Conservation (phyloP, 2,329 filamentous ascomycete genomes). For the Fusarium haematococcum region DNA sequence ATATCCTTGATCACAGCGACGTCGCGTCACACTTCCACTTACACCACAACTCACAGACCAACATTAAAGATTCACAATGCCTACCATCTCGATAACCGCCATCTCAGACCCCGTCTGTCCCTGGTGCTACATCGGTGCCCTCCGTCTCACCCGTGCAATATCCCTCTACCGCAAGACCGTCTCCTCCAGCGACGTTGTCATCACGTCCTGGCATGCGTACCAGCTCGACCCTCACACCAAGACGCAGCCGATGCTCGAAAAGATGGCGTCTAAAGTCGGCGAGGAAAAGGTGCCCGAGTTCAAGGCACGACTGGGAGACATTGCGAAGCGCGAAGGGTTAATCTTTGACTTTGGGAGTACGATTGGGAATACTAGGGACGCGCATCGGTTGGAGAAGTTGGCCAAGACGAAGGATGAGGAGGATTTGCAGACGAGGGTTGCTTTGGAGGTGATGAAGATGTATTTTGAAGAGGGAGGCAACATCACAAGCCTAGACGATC, state of each 20-base stretch:
- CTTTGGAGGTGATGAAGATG: slow-evolving; percentile 72
- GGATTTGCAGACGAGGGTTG: slow-evolving; percentile 68
- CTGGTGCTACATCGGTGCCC: slow-evolving; percentile 83
- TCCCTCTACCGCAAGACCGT: slow-evolving; percentile 71
- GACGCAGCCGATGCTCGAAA: slow-evolving; percentile 59
- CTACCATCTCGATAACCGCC: slow-evolving; percentile 80
- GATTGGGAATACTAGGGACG: slow-evolving; percentile 59
- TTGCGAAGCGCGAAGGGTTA: slow-evolving; percentile 76
- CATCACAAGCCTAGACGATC: slow-evolving; percentile 67
- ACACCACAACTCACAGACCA: background rate
- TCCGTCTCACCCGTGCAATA: slow-evolving; percentile 80
- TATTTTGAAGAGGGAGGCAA: slow-evolving; percentile 76
- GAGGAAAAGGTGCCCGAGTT: slow-evolving; percentile 69
- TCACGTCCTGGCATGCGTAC: slow-evolving; percentile 81
- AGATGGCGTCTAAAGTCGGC: slow-evolving; percentile 75
- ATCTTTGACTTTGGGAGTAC: slow-evolving; percentile 72
- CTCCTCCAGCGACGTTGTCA: slow-evolving; percentile 76
- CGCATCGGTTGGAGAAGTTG: slow-evolving; percentile 74
- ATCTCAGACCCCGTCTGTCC: slow-evolving; percentile 88
- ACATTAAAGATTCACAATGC: slow-evolving; percentile 63
- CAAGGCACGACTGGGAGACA: slow-evolving; percentile 64
- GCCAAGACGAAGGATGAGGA: slow-evolving; percentile 59
- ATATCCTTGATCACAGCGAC: background rate
- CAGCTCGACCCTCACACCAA: slow-evolving; percentile 78
- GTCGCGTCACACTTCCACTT: background rate